A percentile compares a stretch with the other conserved stretches of the same genome.
phyloP scores from a whole-genome alignment of 176 grass and related monocot species.

The Avena sativa region DNA sequence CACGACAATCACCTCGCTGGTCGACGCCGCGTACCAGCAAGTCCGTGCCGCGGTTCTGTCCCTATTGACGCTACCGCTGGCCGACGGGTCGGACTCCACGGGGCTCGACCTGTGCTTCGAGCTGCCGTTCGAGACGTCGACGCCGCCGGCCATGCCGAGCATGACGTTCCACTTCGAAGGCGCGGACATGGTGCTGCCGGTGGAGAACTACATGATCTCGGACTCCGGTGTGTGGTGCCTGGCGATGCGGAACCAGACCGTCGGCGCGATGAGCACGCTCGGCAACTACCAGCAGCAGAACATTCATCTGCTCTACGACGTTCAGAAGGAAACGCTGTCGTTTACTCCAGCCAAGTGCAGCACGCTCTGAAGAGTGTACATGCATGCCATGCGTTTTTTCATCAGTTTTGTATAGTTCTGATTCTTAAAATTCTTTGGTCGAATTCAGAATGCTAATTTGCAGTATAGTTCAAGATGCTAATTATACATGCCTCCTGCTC shows the following conservation, averaged over 20 bases:
- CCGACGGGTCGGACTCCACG: constrained; percentile 34
- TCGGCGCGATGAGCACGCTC: constrained; percentile 45
- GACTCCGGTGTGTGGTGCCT: constrained; percentile 59
- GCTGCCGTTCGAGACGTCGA: constrained; percentile 28
- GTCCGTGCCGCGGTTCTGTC: constrained; percentile 44
- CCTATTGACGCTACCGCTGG: constrained; percentile 34
- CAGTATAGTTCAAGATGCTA: too few species aligned
- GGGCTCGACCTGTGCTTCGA: constrained; percentile 65
- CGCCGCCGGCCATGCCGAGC: constrained; percentile 48
- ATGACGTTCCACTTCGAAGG: constrained; percentile 64
- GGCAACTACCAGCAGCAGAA: constrained; percentile 81
- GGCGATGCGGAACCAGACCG: constrained; percentile 34
- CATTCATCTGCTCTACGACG: constrained; percentile 76
- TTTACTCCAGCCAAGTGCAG: constrained; percentile 60
- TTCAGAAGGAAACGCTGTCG: constrained; percentile 51
- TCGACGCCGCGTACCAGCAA: constrained; percentile 38
- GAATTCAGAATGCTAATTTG: not conserved
- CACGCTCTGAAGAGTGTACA: constrained; percentile 30
- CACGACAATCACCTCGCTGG: constrained; percentile 56
- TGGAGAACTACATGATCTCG: constrained; percentile 64
- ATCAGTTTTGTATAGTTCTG: constrained; percentile 1
- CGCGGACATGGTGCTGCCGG: constrained; percentile 59
- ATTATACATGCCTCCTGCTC: too few species aligned
- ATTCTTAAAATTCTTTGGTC: not conserved
- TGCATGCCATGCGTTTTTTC: not conserved